phyloP scores from a whole-genome alignment of 1,284 basidiomycete genomes.

The Ceratobasidium sp. region DNA sequence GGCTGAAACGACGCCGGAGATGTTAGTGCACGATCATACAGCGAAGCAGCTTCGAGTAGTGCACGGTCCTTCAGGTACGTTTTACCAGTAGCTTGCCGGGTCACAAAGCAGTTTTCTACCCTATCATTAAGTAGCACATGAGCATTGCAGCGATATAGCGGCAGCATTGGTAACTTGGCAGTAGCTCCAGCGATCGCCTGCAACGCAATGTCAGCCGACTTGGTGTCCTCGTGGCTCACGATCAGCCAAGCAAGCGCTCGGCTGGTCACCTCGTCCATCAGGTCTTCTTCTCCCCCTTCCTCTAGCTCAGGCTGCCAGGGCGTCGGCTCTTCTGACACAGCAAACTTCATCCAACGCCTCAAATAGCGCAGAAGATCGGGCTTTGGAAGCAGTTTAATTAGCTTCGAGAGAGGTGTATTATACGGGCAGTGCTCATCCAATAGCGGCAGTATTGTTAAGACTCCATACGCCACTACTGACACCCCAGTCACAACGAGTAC shows the following conservation, averaged over 20 bases:
- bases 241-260: conserved; percentile 1
- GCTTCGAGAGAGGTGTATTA: neutral
- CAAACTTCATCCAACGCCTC: too few species aligned
- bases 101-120: conserved; percentile 12
- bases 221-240: neutral
- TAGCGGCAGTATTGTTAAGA: conserved; percentile 3
- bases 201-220: neutral
- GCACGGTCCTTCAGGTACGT: neutral
- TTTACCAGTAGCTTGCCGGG: conserved; percentile 3
- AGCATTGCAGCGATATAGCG: neutral
- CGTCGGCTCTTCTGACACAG: too few species aligned
- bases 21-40: conserved; percentile 10
- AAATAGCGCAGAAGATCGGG: too few species aligned
- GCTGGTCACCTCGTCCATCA: neutral
- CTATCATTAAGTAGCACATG: neutral
- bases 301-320: too few species aligned
- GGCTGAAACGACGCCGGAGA: too few species aligned
- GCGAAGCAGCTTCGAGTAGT: conserved; percentile 1
- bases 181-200: conserved; percentile 11
- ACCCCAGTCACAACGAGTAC: neutral
- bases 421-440: neutral
- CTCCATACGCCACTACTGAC: neutral
- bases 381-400: neutral
- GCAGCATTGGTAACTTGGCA: neutral
- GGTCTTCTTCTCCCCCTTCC: neutral